Percentiles rank a stretch among this genome's conserved stretches.
These are phyloP conservation scores for Kwoniella sp. DNA, from an alignment of 768 basidiomycete genomes.

Conservation along the genomic window DNA sequence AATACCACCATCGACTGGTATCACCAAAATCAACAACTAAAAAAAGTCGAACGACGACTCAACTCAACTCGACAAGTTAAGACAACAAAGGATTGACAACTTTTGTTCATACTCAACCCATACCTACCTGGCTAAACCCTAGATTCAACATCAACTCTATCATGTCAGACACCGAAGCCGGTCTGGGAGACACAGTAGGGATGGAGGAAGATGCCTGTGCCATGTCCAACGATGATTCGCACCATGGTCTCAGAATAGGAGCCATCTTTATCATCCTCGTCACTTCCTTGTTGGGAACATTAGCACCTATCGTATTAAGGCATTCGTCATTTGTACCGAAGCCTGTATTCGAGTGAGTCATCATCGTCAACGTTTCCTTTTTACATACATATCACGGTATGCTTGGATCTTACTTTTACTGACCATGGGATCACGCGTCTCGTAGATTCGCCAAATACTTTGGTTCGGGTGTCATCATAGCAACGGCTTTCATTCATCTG, in stretches of 20 bases:
- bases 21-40: too few relatives aligned
- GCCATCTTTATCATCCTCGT: slow-evolving; percentile 55
- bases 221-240: slow-evolving; percentile 30
- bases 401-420: too few relatives aligned
- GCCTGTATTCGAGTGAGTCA: slow-evolving; percentile 68
- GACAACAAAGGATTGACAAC: too few relatives aligned
- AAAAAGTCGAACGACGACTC: too few relatives aligned
- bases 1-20: too few relatives aligned
- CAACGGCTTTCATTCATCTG: slow-evolving; percentile 72
- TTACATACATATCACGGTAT: too few relatives aligned
- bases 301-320: slow-evolving; percentile 46
- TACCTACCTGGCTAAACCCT: too few relatives aligned
- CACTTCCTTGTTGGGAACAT: slow-evolving; percentile 49
- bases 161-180: slow-evolving; percentile 1
- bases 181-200: not conserved
- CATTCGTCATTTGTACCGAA: slow-evolving; percentile 60
- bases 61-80: too few relatives aligned
- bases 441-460: slow-evolving; percentile 82
- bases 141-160: not conserved
- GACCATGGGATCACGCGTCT: too few relatives aligned
- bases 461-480: slow-evolving; percentile 77
- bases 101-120: too few relatives aligned
- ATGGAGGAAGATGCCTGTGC: slow-evolving; percentile 43
- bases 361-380: not conserved
- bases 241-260: slow-evolving; percentile 46